phyloP scores from a whole-genome alignment of 1,139 yeast species.

The Blastobotrys petasosporus region DNA sequence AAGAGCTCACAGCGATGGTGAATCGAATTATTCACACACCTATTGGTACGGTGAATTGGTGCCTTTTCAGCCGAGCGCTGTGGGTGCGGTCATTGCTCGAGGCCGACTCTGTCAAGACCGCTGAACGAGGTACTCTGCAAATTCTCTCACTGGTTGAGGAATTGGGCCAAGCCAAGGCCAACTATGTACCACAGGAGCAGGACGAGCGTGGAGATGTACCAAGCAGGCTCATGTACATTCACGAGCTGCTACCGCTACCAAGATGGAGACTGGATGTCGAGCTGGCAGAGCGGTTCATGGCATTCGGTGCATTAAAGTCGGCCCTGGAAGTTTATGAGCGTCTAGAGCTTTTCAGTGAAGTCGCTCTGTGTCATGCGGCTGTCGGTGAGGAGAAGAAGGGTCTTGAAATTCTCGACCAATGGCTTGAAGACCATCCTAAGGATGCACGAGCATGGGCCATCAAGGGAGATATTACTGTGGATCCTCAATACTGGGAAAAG shows the following conservation, averaged over 20 bases:
- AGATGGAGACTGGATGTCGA: conserved; percentile 80
- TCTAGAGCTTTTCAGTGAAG: conserved; percentile 69
- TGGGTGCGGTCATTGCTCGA: conserved; percentile 90
- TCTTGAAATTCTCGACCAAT: conserved; percentile 47
- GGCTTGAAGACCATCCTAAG: conserved; percentile 56
- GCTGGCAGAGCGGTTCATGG: conserved; percentile 83
- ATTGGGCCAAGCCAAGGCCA: conserved; percentile 58
- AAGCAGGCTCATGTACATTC: conserved; percentile 62
- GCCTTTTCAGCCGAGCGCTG: conserved; percentile 71
- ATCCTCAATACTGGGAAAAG: conserved; percentile 71
- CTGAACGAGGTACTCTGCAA: conserved; percentile 90
- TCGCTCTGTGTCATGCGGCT: conserved; percentile 87
- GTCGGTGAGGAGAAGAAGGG: conserved; percentile 73
- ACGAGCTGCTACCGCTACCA: conserved; percentile 71
- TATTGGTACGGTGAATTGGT: conserved; percentile 56
- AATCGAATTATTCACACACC: conserved; percentile 60
- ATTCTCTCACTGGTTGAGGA: conserved; percentile 91
- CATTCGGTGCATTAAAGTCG: conserved; percentile 76
- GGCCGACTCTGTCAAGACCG: conserved; percentile 72
- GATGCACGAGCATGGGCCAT: conserved; percentile 84
- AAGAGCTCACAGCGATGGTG: conserved; percentile 71
- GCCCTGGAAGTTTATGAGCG: conserved; percentile 89
- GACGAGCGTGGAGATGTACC: conserved; percentile 27
- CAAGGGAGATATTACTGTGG: conserved; percentile 77
- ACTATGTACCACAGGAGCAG: conserved; percentile 38